These are phyloP conservation scores for Dictyostelium discoideum DNA, from an alignment of 78 protist genomes.

Conservation along the genomic window DNA sequence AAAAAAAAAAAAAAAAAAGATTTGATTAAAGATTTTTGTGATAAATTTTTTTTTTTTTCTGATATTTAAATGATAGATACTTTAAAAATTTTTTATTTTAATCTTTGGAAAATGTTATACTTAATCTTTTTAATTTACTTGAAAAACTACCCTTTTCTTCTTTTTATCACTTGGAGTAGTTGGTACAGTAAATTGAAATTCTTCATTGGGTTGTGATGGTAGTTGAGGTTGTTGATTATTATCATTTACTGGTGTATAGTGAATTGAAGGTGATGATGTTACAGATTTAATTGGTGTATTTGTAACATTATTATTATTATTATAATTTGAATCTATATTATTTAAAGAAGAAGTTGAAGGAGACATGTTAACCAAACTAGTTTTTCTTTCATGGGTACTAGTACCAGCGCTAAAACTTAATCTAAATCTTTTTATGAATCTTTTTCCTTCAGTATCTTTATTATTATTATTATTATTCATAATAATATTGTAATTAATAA, in stretches of 20 bases:
- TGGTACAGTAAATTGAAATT: background rate
- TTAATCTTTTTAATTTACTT: constrained; percentile 33
- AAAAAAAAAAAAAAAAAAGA: too few species aligned
- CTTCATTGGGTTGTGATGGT: background rate
- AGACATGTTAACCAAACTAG: background rate
- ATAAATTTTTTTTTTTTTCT: too few species aligned
- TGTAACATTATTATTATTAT: background rate
- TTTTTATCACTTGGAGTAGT: constrained; percentile 11
- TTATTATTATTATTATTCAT: background rate
- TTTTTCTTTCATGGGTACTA: background rate
- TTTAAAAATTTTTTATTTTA: background rate
- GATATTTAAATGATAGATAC: too few species aligned
- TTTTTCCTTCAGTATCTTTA: background rate
- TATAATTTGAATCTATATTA: background rate
- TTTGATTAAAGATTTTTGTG: too few species aligned
- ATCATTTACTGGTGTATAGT: constrained; percentile 1
- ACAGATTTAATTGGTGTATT: constrained; percentile 5
- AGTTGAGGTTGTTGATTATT: background rate
- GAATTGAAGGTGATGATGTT: constrained; percentile 1
- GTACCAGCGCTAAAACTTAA: constrained; percentile 15
- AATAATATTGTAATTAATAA: too few species aligned
- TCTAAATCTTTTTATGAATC: constrained; percentile 38
- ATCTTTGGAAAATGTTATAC: constrained; percentile 8
- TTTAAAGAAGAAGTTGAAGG: background rate
- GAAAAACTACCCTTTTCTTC: constrained; percentile 2